Conservation (phyloP, 306 rosid genomes). For the Rosa multiflora region DNA sequence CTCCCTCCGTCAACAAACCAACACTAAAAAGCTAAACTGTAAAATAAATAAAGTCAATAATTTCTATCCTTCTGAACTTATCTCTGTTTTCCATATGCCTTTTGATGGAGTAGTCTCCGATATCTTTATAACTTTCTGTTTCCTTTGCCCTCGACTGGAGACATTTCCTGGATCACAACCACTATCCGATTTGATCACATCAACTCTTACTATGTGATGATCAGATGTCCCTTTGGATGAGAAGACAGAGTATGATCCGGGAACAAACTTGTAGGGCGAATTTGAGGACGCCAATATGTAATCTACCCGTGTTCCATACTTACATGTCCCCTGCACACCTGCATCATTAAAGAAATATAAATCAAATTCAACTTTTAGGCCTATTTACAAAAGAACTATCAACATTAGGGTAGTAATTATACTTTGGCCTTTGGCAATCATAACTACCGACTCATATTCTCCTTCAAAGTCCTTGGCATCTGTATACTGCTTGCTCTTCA, state of each 20-base stretch:
- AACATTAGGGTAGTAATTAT: slow-evolving; percentile 9
- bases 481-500: slow-evolving; percentile 67
- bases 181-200: slow-evolving; percentile 41
- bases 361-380: background rate
- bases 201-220: slow-evolving; percentile 95
- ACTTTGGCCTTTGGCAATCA: slow-evolving; percentile 99
- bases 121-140: slow-evolving; percentile 56
- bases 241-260: slow-evolving; percentile 80
- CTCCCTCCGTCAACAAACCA: slow-evolving; percentile 25
- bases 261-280: slow-evolving; percentile 68
- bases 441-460: slow-evolving; percentile 77
- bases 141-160: slow-evolving; percentile 32
- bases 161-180: slow-evolving; percentile 30
- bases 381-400: background rate
- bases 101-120: slow-evolving; percentile 52
- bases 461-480: slow-evolving; percentile 82
- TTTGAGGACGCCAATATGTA: slow-evolving; percentile 77
- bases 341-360: slow-evolving; percentile 13
- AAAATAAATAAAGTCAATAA: background rate
- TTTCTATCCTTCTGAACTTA: slow-evolving; percentile 15
- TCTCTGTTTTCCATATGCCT: slow-evolving; percentile 58
- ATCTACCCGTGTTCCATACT: slow-evolving; percentile 94
- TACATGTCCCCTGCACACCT: slow-evolving; percentile 99
- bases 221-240: slow-evolving; percentile 99
- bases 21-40: slow-evolving; percentile 1